Evolutionary conservation across 1,139 yeast species (phyloP).

Genomic region (Kurtzmaniella quercitrusa): DNA sequence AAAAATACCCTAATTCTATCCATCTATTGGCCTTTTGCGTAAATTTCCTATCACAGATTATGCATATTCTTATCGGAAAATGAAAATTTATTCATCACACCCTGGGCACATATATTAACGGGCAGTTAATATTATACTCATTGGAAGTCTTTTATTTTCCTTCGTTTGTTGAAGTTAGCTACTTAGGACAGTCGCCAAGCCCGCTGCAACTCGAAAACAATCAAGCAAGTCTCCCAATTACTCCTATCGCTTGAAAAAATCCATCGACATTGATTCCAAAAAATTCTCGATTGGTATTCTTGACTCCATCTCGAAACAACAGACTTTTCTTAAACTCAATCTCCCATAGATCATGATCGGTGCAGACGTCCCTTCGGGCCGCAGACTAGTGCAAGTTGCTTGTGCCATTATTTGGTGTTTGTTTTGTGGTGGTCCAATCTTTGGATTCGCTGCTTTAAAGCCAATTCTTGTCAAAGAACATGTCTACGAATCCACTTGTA

Average conservation of each 20-base stretch:
- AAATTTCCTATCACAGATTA: neutral
- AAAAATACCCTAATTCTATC: neutral
- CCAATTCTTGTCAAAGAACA: slow-evolving; percentile 75
- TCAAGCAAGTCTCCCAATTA: too few relatives aligned
- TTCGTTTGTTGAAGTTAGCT: too few relatives aligned
- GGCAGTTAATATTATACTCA: neutral
- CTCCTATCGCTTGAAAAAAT: too few relatives aligned
- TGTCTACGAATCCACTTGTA: slow-evolving; percentile 64
- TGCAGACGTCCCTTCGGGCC: slow-evolving; percentile 13
- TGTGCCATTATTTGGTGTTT: slow-evolving; percentile 87
- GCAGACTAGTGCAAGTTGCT: slow-evolving; percentile 22
- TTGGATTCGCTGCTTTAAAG: slow-evolving; percentile 92
- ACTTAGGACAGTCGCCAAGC: too few relatives aligned
- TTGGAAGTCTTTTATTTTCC: too few relatives aligned
- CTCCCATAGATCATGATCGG: neutral
- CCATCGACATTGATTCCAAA: too few relatives aligned
- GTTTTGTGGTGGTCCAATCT: slow-evolving; percentile 87
- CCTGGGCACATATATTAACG: neutral
- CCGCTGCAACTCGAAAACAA: too few relatives aligned
- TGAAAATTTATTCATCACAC: neutral
- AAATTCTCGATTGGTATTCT: too few relatives aligned
- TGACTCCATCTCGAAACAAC: too few relatives aligned
- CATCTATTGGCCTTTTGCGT: neutral
- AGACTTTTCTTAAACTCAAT: too few relatives aligned
- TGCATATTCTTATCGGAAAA: neutral